phyloP scores from a whole-genome alignment of 2,329 filamentous ascomycete genomes.

The Xylaria sp. region DNA sequence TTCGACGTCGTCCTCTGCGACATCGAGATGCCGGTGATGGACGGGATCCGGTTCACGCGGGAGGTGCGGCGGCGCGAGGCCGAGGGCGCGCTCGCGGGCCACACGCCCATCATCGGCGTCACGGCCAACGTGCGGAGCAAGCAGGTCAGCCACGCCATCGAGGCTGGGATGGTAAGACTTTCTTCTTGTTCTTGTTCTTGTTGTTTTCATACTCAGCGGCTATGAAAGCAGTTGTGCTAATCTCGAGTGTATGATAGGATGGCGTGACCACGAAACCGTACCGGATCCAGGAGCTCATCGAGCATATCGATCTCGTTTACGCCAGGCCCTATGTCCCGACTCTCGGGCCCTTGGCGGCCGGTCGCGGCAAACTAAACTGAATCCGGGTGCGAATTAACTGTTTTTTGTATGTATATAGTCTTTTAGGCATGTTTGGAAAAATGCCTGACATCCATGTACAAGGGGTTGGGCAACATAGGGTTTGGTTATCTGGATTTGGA shows the following conservation, averaged over 20 bases:
- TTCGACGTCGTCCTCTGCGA: conserved; percentile 35
- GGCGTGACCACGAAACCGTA: conserved; percentile 36
- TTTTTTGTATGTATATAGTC: too few relatives aligned
- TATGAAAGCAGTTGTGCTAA: conserved; percentile 2
- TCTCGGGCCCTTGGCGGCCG: too few relatives aligned
- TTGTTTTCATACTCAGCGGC: not conserved
- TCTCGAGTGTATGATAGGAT: conserved; percentile 22
- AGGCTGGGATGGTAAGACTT: conserved; percentile 32
- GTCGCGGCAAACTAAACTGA: too few relatives aligned
- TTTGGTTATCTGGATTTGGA: not conserved
- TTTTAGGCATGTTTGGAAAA: too few relatives aligned
- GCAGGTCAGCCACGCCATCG: conserved; percentile 31
- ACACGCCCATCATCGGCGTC: conserved; percentile 32
- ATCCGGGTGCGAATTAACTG: too few relatives aligned
- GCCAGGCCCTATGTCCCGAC: too few relatives aligned
- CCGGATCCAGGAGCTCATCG: conserved; percentile 31
- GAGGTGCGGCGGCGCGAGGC: conserved; percentile 29
- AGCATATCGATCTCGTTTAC: conserved; percentile 30
- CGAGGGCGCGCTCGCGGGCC: conserved; percentile 21
- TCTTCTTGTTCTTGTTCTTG: not conserved
- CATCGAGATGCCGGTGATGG: conserved; percentile 36
- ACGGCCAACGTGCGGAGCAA: conserved; percentile 34
- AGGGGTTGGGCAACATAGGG: too few relatives aligned
- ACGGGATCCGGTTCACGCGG: conserved; percentile 30
- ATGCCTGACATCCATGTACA: too few relatives aligned